Evolutionary conservation across 306 rosid species (phyloP), one percentile per base, ranked within the genome.

Genomic region (Prunus mira): DNA sequence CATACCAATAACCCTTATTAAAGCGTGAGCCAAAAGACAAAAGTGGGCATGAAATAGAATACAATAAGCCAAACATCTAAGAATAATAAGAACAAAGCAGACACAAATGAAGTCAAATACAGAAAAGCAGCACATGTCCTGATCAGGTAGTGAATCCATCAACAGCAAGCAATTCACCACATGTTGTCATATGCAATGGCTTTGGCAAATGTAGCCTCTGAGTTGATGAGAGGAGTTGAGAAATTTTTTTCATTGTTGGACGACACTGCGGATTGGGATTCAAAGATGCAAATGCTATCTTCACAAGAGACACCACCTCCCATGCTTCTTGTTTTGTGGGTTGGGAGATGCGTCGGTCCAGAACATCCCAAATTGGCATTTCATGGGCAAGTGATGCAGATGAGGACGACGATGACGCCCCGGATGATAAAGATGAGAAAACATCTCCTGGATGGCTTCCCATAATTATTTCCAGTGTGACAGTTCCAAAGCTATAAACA

Each of bases 401-500:
- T 6, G 20, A 0, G 7, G 38, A 32, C 0, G 27, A 55, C 0
- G 12, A 55, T 12, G 54, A 49, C 5, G n/a, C 12, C 60, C 3
- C 2, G 9, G 12, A 6, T 55, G 60, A 55, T 3, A 55, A 18
- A 19, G 24, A 6, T 55, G 61, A 55, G 24, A 55, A 55, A 55
- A n/a, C 10, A 55, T 55, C 61, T 55, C 5, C 4, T 1, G 25
- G 25, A 9, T 55, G 61, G 12, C 13, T 12, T 47, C 61, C 61
- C 1, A 55, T 0, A n/a, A 19, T 50, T 32, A 32, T 32, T 47
- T 47, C 51, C 5, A 47, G 14, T 47, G 51, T 47, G 12, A 54
- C 85, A 32, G 65, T 76, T 10, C 78, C 81, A 58, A 77, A 58
- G 24, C 81, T 76, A 54, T 71, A 81, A 55, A 67, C 81, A 28